A percentile compares a stretch with the other conserved stretches of the same genome.
Evolutionary conservation across 345 rosid genomes (phyloP).

Genomic region (Fremontodendron californicum): DNA sequence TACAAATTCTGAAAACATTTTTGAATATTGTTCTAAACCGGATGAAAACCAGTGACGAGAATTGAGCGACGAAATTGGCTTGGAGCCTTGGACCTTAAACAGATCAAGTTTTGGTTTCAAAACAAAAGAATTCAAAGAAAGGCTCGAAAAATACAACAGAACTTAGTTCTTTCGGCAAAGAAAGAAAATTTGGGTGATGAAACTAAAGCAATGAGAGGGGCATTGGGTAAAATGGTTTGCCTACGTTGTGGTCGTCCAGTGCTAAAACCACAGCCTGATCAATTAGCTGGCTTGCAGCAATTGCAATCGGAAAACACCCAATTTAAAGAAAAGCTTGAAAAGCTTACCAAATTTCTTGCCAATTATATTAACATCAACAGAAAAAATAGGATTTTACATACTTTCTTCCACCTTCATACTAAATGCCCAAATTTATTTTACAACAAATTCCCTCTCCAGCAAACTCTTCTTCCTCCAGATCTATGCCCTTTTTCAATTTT

Average conservation of each 20-base stretch:
- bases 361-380: no score
- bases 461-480: no score
- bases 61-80: constrained; percentile 43
- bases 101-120: no score
- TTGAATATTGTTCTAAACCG: constrained; percentile 63
- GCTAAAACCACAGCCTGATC: constrained; percentile 26
- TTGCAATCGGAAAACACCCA: constrained; percentile 44
- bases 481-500: no score
- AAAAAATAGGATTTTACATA: no score
- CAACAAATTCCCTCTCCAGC: no score
- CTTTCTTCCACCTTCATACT: no score
- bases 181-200: constrained; percentile 48
- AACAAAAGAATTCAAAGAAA: no score
- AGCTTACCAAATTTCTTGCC: no score
- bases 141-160: constrained; percentile 46
- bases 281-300: constrained; percentile 18
- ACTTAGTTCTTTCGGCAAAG: constrained; percentile 47
- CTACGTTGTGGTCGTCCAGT: constrained; percentile 66
- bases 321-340: constrained; percentile 33
- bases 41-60: constrained; percentile 46
- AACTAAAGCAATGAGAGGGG: constrained; percentile 49
- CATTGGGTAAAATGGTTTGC: constrained; percentile 45
- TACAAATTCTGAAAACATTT: constrained; percentile 5
- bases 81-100: no score
- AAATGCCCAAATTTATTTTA: no score